Evolutionary conservation across 352 stramenopile species (phyloP).

Genomic region (Globisporangium takayamanum): DNA sequence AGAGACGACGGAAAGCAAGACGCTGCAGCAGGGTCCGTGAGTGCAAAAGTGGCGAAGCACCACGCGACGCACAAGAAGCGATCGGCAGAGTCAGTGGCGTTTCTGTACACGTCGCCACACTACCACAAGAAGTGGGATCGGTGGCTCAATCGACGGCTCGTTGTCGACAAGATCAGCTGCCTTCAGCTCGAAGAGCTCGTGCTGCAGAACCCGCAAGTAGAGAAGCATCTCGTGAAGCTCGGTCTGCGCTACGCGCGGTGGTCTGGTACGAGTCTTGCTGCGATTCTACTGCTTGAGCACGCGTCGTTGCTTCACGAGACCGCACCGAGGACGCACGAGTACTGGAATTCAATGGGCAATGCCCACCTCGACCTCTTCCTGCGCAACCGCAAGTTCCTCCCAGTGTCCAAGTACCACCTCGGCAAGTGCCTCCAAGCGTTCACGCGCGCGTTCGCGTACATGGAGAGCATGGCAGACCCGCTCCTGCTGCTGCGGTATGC

Average conservation of each 20-base stretch:
- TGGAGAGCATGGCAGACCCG: conserved; percentile 55
- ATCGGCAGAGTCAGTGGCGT: background rate
- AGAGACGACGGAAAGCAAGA: no score
- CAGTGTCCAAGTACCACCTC: conserved; percentile 43
- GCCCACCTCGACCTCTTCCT: conserved; percentile 62
- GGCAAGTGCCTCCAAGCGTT: conserved; percentile 44
- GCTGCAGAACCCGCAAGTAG: conserved; percentile 32
- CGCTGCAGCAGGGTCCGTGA: no score
- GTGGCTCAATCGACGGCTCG: conserved; percentile 34
- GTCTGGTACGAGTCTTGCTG: conserved; percentile 41
- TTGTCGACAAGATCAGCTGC: conserved; percentile 65
- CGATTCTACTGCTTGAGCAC: conserved; percentile 54
- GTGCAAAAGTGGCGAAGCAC: background rate
- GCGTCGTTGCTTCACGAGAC: conserved; percentile 35
- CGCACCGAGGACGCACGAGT: conserved; percentile 39
- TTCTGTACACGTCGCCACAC: conserved; percentile 7
- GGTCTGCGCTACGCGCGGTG: conserved; percentile 52
- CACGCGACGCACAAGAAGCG: background rate
- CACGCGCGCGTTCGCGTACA: conserved; percentile 51
- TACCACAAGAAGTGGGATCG: conserved; percentile 64
- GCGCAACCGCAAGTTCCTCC: conserved; percentile 55
- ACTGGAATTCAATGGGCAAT: conserved; percentile 62
- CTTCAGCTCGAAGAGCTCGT: conserved; percentile 63
- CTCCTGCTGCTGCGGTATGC: conserved; percentile 54
- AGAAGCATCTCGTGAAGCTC: conserved; percentile 44